phyloP scores from a whole-genome alignment of 345 rosid genomes.

The Brassica napus region DNA sequence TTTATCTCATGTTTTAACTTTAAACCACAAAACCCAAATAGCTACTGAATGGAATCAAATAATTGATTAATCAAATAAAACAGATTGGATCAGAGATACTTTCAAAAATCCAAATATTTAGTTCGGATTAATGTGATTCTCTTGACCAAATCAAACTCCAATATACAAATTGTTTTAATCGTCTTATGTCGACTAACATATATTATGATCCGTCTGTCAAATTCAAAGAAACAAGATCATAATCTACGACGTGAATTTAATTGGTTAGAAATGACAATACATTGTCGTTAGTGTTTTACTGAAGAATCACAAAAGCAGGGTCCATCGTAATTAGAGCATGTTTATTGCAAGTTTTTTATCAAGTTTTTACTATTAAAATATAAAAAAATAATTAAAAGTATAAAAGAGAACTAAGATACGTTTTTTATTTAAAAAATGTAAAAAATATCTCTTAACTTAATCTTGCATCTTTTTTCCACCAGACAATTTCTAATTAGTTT shows the following conservation, averaged over 20 bases:
- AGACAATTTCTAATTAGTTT: too few relatives aligned
- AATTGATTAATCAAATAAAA: too few relatives aligned
- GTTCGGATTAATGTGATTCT: slow-evolving; percentile 20
- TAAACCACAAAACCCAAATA: background rate
- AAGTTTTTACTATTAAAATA: too few relatives aligned
- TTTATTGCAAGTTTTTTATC: too few relatives aligned
- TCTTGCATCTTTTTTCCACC: too few relatives aligned
- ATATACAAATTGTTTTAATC: background rate
- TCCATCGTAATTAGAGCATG: background rate
- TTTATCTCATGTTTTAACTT: background rate
- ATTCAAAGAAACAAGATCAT: background rate
- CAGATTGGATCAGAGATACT: background rate
- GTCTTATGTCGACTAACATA: background rate
- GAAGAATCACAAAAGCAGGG: background rate
- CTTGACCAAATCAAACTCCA: background rate
- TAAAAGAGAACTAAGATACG: too few relatives aligned
- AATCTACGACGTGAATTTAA: background rate
- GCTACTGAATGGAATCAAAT: too few relatives aligned
- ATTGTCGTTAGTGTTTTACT: background rate
- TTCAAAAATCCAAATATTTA: background rate
- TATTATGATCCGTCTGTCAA: background rate
- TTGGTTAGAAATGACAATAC: background rate
- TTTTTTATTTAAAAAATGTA: too few relatives aligned
- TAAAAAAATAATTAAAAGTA: too few relatives aligned
- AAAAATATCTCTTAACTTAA: too few relatives aligned